Percentiles rank a stretch among this genome's conserved stretches.
Evolutionary conservation across 2,329 filamentous ascomycete species (phyloP).

Genomic region (Trichoderma gracile): DNA sequence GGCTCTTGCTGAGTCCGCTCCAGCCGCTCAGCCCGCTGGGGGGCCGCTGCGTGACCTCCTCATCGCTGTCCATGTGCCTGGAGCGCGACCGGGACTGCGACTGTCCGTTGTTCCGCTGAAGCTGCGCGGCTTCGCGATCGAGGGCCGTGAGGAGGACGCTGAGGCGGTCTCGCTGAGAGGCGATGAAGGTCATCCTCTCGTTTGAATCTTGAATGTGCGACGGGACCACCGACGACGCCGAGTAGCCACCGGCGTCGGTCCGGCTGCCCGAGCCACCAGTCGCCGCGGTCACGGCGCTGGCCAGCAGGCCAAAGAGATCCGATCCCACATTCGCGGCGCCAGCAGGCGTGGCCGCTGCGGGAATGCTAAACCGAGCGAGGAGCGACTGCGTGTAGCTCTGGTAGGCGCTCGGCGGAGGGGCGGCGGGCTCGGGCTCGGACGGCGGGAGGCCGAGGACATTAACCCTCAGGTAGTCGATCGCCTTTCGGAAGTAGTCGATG

Average conservation of each 20-base stretch:
- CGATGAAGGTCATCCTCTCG: constrained; percentile 73
- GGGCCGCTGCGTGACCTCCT: constrained; percentile 44
- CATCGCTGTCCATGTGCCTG: constrained; percentile 34
- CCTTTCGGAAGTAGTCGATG: constrained; percentile 70
- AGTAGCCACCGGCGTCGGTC: constrained; percentile 30
- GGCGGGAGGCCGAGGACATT: constrained; percentile 78
- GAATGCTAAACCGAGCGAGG: constrained; percentile 83
- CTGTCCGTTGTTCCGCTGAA: constrained; percentile 46
- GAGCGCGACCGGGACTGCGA: constrained; percentile 30
- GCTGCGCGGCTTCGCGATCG: constrained; percentile 71
- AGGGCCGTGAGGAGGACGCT: constrained; percentile 73
- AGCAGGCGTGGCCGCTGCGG: constrained; percentile 59
- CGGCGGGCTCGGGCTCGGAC: constrained; percentile 40
- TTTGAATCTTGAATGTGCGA: constrained; percentile 62
- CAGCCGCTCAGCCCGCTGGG: constrained; percentile 51
- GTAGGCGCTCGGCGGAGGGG: constrained; percentile 46
- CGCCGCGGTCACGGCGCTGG: constrained; percentile 69
- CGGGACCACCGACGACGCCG: constrained; percentile 59
- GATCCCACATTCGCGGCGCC: constrained; percentile 46
- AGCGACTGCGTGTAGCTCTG: constrained; percentile 75
- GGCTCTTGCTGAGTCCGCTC: constrained; percentile 72
- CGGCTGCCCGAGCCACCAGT: constrained; percentile 46
- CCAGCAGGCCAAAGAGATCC: constrained; percentile 78
- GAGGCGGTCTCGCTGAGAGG: constrained; percentile 76
- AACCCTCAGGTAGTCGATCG: constrained; percentile 71